Base-by-base conservation (phyloP, 1,139 yeast species). In the Blastobotrys petasosporus region DNA sequence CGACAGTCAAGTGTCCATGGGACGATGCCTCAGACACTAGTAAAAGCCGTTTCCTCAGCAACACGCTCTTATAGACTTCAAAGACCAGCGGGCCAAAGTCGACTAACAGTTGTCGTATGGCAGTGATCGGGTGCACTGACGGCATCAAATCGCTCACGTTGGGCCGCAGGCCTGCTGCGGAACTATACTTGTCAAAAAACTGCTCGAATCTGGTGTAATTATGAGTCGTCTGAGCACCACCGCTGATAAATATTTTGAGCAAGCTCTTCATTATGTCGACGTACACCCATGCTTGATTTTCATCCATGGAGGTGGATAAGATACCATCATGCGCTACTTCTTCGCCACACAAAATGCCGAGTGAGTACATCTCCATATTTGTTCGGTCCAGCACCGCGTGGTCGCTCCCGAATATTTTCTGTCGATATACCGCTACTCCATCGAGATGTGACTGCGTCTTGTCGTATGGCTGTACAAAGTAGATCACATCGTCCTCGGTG, bases 61-160 rank as follows among this genome's bases (percentile, higher is more conserved):
- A 63, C 4, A 82, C 76, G 32, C 80, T 73, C 61, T 83, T 85
- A 81, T 85, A 86, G 4, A 85, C 62, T 23, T 76, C 76, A 58
- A 84, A 85, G 2, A 84, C 69, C 41, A 84, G 65, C 0, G 96
- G 94, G 0, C 96, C 96, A 48, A 84, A 67, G 6, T 65, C 61
- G 35, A 74, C 70, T 41, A 83, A 60, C 35, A 80, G 64, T 8
- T 67, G 62, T 2, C 76, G 71, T 13, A 81, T 62, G 9, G 73
- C 66, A 36, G 71, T 67, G 17, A 81, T 66, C 51, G 80, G 76
- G 57, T 82, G 87, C 51, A 16, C 12, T 12, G 2, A 10, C 10
- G 46, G 33, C 4, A 25, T 17, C 33, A 42, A 8, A 29, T 42
- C 46, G 17, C 37, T 25, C 11, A 29, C 36, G 7, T 20, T 20